Conservation (phyloP, 2,329 filamentous ascomycete species). For the Cladosporium velox region DNA sequence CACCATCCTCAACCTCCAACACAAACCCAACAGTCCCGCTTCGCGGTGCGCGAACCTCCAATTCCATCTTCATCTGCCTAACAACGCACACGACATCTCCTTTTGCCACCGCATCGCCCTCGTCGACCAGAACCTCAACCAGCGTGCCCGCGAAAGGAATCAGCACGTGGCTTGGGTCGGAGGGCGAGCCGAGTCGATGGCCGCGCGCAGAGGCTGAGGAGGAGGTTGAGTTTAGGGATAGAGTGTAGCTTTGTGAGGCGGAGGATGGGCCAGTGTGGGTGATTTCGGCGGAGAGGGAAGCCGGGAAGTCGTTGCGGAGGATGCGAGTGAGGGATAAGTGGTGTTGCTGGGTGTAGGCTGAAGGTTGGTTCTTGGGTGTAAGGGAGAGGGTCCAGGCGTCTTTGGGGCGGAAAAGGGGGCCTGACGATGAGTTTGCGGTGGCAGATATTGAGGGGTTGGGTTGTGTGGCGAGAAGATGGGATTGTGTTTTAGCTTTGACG, state of each 20-base stretch:
- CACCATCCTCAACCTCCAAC: constrained; percentile 55
- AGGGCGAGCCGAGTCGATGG: constrained; percentile 53
- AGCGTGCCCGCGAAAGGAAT: constrained; percentile 62
- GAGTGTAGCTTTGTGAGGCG: constrained; percentile 43
- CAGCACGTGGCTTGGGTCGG: constrained; percentile 54
- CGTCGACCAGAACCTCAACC: constrained; percentile 59
- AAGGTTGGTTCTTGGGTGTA: constrained; percentile 1
- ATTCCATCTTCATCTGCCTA: constrained; percentile 70
- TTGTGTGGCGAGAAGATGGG: constrained; percentile 24
- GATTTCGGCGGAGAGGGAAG: constrained; percentile 56
- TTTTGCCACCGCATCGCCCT: constrained; percentile 51
- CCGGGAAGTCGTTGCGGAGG: constrained; percentile 62
- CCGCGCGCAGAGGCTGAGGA: constrained; percentile 38
- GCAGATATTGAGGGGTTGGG: constrained; percentile 33
- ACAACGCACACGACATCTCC: constrained; percentile 61
- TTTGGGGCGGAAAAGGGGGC: constrained; percentile 26
- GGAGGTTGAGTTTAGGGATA: constrained; percentile 47
- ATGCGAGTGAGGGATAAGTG: constrained; percentile 58
- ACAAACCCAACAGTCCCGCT: constrained; percentile 55
- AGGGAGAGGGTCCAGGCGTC: constrained; percentile 31
- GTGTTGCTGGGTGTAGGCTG: constrained; percentile 33
- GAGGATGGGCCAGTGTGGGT: constrained; percentile 47
- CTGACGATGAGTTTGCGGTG: constrained; percentile 22
- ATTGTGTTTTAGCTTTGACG: constrained; percentile 21
- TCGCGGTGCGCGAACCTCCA: constrained; percentile 58